These are phyloP conservation scores for Solanum paucissectum DNA, from an alignment of 257 asterid genomes.

Conservation along the genomic window DNA sequence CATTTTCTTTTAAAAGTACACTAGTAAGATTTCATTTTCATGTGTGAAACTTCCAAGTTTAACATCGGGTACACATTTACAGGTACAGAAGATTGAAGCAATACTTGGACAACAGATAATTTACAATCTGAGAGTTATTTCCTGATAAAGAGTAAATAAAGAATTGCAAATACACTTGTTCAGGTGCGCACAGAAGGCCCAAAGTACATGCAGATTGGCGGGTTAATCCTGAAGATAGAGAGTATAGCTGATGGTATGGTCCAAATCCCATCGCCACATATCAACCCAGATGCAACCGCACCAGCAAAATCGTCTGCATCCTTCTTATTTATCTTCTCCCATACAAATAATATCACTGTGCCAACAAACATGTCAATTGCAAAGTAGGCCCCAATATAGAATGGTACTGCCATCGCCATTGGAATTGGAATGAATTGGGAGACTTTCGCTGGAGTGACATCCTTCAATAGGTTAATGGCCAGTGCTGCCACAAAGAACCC, in stretches of 20 bases:
- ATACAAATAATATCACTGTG: conserved; percentile 61
- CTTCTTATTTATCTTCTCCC: conserved; percentile 71
- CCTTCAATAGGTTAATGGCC: conserved; percentile 55
- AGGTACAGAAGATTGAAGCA: not conserved
- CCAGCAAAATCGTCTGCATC: conserved; percentile 77
- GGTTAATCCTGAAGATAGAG: conserved; percentile 79
- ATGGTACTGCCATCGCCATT: conserved; percentile 96
- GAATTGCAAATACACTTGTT: conserved; percentile 1
- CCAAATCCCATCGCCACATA: conserved; percentile 94
- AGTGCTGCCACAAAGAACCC: conserved; percentile 77
- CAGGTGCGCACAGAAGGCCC: conserved; percentile 57
- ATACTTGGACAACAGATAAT: conserved; percentile 1
- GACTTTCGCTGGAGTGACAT: conserved; percentile 37
- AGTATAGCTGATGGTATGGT: conserved; percentile 90
- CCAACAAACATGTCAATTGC: conserved; percentile 96
- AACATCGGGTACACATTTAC: not conserved
- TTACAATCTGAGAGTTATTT: conserved; percentile 7
- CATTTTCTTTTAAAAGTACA: not conserved
- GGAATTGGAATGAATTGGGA: conserved; percentile 82
- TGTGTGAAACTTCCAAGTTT: not conserved
- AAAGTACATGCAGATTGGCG: conserved; percentile 93
- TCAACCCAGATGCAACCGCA: conserved; percentile 91
- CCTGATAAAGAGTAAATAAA: not conserved
- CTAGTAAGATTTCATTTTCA: not conserved
- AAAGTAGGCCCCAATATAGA: conserved; percentile 89